These are phyloP conservation scores for Beta vulgaris DNA, from an alignment of 148 eudicot genomes.

Conservation along the genomic window DNA sequence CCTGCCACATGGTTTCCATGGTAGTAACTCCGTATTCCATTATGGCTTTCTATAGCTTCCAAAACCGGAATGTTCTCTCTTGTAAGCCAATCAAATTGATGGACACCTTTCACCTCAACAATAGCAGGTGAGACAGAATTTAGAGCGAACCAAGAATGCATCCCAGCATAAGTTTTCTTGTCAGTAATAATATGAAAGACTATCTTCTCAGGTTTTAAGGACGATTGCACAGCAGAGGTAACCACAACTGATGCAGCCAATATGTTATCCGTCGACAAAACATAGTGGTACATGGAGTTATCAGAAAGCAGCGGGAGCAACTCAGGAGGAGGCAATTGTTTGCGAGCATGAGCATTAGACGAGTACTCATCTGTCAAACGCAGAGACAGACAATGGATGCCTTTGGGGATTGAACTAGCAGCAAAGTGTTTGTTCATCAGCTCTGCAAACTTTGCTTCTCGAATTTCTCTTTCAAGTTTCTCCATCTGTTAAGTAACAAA, in stretches of 20 bases:
- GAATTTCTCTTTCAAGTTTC: constrained; percentile 77
- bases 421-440: constrained; percentile 95
- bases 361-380: constrained; percentile 98
- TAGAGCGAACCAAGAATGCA: constrained; percentile 99
- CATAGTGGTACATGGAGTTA: constrained; percentile 81
- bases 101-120: constrained; percentile 96
- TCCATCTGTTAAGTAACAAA: constrained; percentile 70
- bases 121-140: constrained; percentile 82
- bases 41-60: constrained; percentile 94
- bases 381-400: constrained; percentile 91
- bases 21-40: constrained; percentile 76
- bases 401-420: constrained; percentile 93
- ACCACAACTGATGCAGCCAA: constrained; percentile 99
- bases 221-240: constrained; percentile 71
- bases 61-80: constrained; percentile 97
- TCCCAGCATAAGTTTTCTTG: constrained; percentile 97
- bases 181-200: constrained; percentile 97
- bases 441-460: constrained; percentile 93
- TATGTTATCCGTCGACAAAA: constrained; percentile 83
- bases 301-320: constrained; percentile 81
- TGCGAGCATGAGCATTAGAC: constrained; percentile 97
- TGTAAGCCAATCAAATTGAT: constrained; percentile 98
- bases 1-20: constrained; percentile 94
- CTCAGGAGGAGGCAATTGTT: constrained; percentile 94
- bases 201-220: constrained; percentile 68